Base-by-base conservation (phyloP, 2,329 filamentous ascomycete genomes). In the Aspergillus clavatus region DNA sequence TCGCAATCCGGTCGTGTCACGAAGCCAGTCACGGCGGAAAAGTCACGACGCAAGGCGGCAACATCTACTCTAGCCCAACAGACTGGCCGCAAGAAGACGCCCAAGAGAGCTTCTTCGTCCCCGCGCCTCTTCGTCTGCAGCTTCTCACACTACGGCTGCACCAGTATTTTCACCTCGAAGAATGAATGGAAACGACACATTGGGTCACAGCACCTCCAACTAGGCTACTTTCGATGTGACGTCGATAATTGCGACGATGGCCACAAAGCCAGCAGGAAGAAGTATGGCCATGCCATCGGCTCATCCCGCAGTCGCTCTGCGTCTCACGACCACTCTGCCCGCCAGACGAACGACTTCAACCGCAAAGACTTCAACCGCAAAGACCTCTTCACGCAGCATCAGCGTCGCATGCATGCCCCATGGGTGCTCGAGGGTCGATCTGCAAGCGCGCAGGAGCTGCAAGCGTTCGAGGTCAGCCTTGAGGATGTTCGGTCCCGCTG, bases 181-280 rank as follows among this genome's bases (percentile, higher is more conserved):
- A 95, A 95, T 62, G 90, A 96, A 65, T 96, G 91, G 91, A 96
- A 96, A 67, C 82, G 91, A 0, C 91, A 97, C 62, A 81, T 91
- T 57, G 72, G 75, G 24, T 86, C 85, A 0, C 86, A 95, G 61
- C 91, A 97, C 61, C 73, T 95, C 18, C 79, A 83, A 43, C 73
- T 87, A 3, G 72, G 78, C 36, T 86, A 83, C 68, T 96, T 84
- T 80, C 75, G 84, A 46, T 97, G 90, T 70, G 78, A 83, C 53
- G 72, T 85, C 24, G 84, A 80, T 49, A 60, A 66, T 6, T 84
- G 81, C 61, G 62, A 64, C 47, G n/a, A 47, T 21, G 16, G 18
- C 10, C 46, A 39, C 38, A 45, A 56, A 46, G 29, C 27, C 49
- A 51, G 38, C 43, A 50, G 37, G 33, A 27, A 16, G 4, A 29